Evolutionary conservation across 345 rosid species (phyloP).

Genomic region (Citrus unshiu): DNA sequence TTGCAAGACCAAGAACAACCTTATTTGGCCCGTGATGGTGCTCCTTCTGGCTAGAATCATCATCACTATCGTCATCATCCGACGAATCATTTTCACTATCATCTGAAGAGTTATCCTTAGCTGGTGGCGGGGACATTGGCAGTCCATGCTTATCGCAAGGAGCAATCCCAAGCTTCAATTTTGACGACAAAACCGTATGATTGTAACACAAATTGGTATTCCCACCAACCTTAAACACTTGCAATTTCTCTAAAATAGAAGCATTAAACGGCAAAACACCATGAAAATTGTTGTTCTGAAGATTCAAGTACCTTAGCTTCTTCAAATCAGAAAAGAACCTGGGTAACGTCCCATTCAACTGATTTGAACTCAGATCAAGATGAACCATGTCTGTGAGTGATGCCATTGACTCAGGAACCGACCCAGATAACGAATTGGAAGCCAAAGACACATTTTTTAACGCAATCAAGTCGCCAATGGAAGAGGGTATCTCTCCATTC

Average conservation of each 20-base stretch:
- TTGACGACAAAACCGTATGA: conserved; percentile 58
- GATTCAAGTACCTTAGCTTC: conserved; percentile 63
- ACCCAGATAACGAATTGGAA: conserved; percentile 78
- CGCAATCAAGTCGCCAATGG: conserved; percentile 63
- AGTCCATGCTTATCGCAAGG: conserved; percentile 85
- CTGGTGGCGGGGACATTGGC: conserved; percentile 80
- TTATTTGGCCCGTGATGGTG: conserved; percentile 77
- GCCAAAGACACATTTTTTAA: conserved; percentile 65
- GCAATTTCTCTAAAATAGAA: conserved; percentile 55
- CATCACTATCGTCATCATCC: conserved; percentile 40
- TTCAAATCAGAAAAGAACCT: conserved; percentile 64
- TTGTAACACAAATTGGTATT: conserved; percentile 80
- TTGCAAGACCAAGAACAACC: conserved; percentile 85
- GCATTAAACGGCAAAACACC: conserved; percentile 87
- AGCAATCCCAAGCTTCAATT: conserved; percentile 83
- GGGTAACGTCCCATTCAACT: conserved; percentile 87
- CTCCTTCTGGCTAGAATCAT: conserved; percentile 35
- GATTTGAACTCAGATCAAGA: conserved; percentile 85
- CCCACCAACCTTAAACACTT: conserved; percentile 71
- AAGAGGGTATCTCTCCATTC: conserved; percentile 61
- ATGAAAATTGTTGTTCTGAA: conserved; percentile 62
- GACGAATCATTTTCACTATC: conserved; percentile 43
- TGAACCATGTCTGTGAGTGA: conserved; percentile 65
- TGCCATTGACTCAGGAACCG: conserved; percentile 75
- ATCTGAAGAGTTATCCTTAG: conserved; percentile 40